These are phyloP conservation scores for Caryopteris hybrid DNA, from an alignment of 305 asterid species.

Conservation along the genomic window DNA sequence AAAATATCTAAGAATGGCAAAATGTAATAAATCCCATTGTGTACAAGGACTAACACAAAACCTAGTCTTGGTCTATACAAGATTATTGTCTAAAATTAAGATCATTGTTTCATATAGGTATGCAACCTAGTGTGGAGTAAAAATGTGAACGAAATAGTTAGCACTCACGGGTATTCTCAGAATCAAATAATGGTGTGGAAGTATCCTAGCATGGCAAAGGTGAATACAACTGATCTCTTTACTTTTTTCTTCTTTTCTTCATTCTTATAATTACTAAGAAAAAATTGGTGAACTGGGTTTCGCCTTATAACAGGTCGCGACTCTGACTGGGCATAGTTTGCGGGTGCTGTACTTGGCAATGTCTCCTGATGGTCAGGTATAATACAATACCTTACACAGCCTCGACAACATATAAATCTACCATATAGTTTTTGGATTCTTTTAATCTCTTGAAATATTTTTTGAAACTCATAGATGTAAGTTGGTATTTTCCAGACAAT, in stretches of 20 bases:
- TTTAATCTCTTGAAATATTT: too few species aligned
- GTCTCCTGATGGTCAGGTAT: conserved; percentile 99
- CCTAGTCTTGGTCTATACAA: too few species aligned
- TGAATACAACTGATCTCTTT: too few species aligned
- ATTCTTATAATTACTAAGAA: not conserved
- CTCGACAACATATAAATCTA: not conserved
- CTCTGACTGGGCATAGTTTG: conserved; percentile 88
- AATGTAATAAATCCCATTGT: too few species aligned
- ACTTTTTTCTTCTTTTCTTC: not conserved
- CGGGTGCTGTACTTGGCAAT: conserved; percentile 88
- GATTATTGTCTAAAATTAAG: not conserved
- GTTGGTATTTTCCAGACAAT: conserved; percentile 34
- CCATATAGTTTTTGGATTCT: too few species aligned
- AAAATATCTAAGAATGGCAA: too few species aligned
- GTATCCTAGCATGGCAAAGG: conserved; percentile 94
- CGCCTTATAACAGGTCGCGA: conserved; percentile 61
- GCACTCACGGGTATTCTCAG: conserved; percentile 98
- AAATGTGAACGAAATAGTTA: conserved; percentile 91
- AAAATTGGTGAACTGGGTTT: too few species aligned
- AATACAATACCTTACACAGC: not conserved
- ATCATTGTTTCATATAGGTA: conserved; percentile 32
- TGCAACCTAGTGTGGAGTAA: conserved; percentile 97
- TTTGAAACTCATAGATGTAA: too few species aligned
- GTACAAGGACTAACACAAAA: too few species aligned
- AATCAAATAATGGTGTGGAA: conserved; percentile 99